A percentile compares a stretch with the other conserved stretches of the same genome.
Evolutionary conservation across 257 asterid genomes (phyloP).

Genomic region (Asclepias syriaca): DNA sequence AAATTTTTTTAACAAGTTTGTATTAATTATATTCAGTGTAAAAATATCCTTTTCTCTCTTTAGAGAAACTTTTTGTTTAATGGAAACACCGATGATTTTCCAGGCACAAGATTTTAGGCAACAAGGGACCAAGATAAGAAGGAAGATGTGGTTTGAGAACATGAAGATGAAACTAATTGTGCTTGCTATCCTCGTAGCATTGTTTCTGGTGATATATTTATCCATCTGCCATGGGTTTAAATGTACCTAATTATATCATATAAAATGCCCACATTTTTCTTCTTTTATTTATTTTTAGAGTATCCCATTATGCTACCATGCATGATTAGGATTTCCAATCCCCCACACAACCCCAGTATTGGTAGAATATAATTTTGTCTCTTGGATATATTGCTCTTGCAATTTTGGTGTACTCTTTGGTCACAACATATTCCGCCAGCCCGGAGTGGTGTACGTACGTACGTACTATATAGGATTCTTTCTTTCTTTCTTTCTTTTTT

Average conservation of each 20-base stretch:
- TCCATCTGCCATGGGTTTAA: constrained; percentile 42
- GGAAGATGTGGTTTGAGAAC: constrained; percentile 49
- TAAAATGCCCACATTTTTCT: too few relatives aligned
- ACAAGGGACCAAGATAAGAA: constrained; percentile 41
- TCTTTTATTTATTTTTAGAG: too few relatives aligned
- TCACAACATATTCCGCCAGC: background rate
- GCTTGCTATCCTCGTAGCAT: constrained; percentile 21
- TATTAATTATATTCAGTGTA: too few relatives aligned
- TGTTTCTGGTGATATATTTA: constrained; percentile 32
- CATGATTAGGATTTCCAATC: too few relatives aligned
- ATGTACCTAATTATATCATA: constrained; percentile 18
- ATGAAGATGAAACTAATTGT: constrained; percentile 48
- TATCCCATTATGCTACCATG: too few relatives aligned
- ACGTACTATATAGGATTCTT: background rate
- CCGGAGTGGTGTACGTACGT: background rate
- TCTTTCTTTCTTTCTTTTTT: too few relatives aligned
- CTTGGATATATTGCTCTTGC: background rate
- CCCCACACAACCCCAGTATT: background rate
- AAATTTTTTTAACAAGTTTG: too few relatives aligned
- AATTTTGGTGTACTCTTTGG: background rate
- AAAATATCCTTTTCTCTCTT: too few relatives aligned
- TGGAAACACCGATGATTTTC: background rate
- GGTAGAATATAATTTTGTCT: background rate
- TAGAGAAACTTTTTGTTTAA: too few relatives aligned
- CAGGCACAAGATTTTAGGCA: constrained; percentile 51